Percentiles rank a stretch among this genome's conserved stretches.
These are phyloP conservation scores for Mollisiaceae sp. DNA, from an alignment of 2,329 filamentous ascomycete genomes.

Conservation along the genomic window DNA sequence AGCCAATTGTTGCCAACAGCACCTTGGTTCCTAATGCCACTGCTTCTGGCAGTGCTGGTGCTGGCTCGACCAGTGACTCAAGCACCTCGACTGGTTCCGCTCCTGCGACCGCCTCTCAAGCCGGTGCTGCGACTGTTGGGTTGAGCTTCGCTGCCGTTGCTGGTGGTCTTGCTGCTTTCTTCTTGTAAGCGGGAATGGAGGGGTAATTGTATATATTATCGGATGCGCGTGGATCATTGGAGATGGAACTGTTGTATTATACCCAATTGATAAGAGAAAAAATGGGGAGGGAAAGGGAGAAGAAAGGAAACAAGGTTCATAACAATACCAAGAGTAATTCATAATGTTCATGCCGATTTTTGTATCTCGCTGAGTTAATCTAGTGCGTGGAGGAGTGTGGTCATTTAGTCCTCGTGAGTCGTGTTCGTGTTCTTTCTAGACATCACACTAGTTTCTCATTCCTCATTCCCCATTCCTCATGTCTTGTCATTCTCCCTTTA, in stretches of 20 bases:
- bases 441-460: background rate
- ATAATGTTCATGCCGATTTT: background rate
- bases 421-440: background rate
- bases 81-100: conserved; percentile 1
- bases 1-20: conserved; percentile 27
- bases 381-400: no score
- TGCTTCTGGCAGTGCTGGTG: conserved; percentile 9
- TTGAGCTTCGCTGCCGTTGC: conserved; percentile 30
- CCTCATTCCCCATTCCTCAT: background rate
- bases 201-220: background rate
- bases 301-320: no score
- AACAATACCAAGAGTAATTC: conserved; percentile 6
- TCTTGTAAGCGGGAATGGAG: conserved; percentile 24
- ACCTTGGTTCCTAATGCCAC: conserved; percentile 19
- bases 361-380: no score
- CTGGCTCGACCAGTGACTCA: conserved; percentile 9
- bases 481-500: no score
- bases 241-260: no score
- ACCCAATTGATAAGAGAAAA: background rate
- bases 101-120: conserved; percentile 18
- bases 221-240: background rate
- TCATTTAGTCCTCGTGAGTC: no score
- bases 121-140: conserved; percentile 23
- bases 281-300: background rate
- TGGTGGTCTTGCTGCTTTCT: conserved; percentile 29